Base-by-base conservation (phyloP, 495 filamentous ascomycete genomes). In the Cercophora newfieldiana region DNA sequence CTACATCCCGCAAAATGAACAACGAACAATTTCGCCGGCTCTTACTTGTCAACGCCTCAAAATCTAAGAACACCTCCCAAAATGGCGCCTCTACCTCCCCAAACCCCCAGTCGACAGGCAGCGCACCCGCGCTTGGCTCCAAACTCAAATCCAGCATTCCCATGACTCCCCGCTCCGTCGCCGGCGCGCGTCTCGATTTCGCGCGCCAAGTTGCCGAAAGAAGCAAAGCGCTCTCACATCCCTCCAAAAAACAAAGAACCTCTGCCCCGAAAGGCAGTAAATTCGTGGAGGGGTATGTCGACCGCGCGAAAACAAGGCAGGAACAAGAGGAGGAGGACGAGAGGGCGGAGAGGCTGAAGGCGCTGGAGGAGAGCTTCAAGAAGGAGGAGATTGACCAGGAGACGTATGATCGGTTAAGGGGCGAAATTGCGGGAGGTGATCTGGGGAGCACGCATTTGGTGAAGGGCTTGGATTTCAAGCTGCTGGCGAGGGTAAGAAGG, bases 11-110 rank as follows among this genome's bases (percentile, higher is more conserved):
- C 61, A 44, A 56, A 28, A 99, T 99, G 95, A 97, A 99, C 75
- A 97, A 98, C 85, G 85, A 91, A 19, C 92, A 99, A 74, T 99
- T 99, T 74, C 93, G 95, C 57, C 89, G 90, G 61, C 87, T 99
- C n/a, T 73, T 99, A 8, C 79, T 87, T 48, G 84, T 77, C 22
- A 81, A 80, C 37, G 64, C 75, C 8, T 68, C 72, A 49, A 84
- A 81, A 70, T 71, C 69, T 59, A 75, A 47, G 61, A n/a, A n/a
- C n/a, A n/a, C n/a, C n/a, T 65, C 51, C 58, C 73, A 69, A 64
- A 75, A 79, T 77, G 82, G 77, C 60, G 71, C 59, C 51, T 77
- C 80, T 5, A n/a, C n/a, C n/a, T 72, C 73, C 10, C 25, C 74
- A 0, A 26, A 68, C 53, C 31, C 66, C 63, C 68, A 70, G 71